Evolutionary conservation across 352 stramenopile genomes (phyloP).

Genomic region (Phytophthora sansomeana): DNA sequence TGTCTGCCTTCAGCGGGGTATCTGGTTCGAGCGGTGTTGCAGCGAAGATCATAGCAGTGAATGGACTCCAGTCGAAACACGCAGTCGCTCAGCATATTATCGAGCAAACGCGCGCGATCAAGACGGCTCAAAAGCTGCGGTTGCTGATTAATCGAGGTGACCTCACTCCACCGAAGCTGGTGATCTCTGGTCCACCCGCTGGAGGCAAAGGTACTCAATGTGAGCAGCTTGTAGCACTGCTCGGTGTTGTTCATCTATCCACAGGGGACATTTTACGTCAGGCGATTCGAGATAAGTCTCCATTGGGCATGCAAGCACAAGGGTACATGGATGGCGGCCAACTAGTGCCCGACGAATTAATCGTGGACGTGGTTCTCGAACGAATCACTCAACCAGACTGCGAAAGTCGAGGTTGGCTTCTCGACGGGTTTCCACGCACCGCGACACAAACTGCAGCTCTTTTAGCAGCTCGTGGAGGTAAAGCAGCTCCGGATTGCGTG

Average conservation of each 20-base stretch:
- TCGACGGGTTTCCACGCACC: conserved; percentile 95
- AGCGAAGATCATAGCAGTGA: conserved; percentile 51
- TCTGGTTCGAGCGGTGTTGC: not conserved
- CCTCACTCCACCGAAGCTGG: conserved; percentile 76
- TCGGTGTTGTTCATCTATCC: conserved; percentile 93
- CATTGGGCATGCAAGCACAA: conserved; percentile 82
- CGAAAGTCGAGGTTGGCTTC: conserved; percentile 86
- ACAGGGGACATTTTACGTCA: conserved; percentile 94
- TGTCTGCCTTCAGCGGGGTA: conserved; percentile 43
- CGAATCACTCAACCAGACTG: conserved; percentile 89
- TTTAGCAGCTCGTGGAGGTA: conserved; percentile 61
- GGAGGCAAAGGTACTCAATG: conserved; percentile 96
- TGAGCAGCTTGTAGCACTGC: conserved; percentile 87
- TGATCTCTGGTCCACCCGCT: conserved; percentile 92
- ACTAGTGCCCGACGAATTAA: conserved; percentile 93
- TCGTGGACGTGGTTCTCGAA: conserved; percentile 88
- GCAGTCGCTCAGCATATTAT: conserved; percentile 44
- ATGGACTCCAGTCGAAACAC: conserved; percentile 58
- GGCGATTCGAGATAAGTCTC: conserved; percentile 77
- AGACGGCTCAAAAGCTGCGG: conserved; percentile 50
- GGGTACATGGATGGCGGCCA: conserved; percentile 91
- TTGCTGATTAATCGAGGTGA: conserved; percentile 55
- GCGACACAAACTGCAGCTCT: conserved; percentile 87
- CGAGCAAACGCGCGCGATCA: conserved; percentile 45
- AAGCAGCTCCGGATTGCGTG: conserved; percentile 77